Conservation (phyloP, 306 rosid species). For the Lathyrus tuberosus region DNA sequence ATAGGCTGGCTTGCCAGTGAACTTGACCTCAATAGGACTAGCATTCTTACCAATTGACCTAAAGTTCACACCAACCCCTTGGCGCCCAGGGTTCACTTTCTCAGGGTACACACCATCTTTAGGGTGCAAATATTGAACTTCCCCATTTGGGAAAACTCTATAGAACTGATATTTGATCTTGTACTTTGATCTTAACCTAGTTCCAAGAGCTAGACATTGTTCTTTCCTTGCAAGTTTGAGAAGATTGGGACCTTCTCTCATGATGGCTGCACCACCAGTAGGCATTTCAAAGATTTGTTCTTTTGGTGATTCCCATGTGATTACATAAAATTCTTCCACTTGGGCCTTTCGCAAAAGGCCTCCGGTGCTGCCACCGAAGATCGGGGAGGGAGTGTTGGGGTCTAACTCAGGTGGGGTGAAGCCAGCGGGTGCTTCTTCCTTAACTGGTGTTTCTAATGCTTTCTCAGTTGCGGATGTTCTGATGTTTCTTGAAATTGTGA, state of each 20-base stretch:
- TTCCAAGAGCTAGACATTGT: conserved; percentile 94
- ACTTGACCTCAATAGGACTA: conserved; percentile 91
- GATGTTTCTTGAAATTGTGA: conserved; percentile 43
- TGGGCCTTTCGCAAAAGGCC: conserved; percentile 91
- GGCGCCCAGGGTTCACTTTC: conserved; percentile 94
- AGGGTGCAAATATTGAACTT: conserved; percentile 94
- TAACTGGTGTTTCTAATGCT: conserved; percentile 2
- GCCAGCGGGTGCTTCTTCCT: conserved; percentile 73
- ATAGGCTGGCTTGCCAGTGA: conserved; percentile 87
- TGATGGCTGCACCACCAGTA: conserved; percentile 96
- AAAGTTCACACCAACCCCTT: conserved; percentile 85
- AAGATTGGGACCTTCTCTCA: conserved; percentile 89
- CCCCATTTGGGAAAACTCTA: conserved; percentile 97
- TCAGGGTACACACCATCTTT: conserved; percentile 98
- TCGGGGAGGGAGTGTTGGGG: conserved; percentile 92
- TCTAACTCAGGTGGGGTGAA: conserved; percentile 90
- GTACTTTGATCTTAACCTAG: conserved; percentile 85
- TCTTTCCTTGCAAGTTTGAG: conserved; percentile 91
- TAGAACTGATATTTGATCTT: conserved; percentile 96
- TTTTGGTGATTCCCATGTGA: conserved; percentile 90
- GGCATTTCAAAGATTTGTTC: conserved; percentile 99
- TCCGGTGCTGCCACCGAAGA: conserved; percentile 93
- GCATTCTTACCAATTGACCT: conserved; percentile 96
- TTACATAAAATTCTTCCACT: conserved; percentile 90
- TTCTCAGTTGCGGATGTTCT: conserved; percentile 35